Conservation (phyloP, 2,329 filamentous ascomycete genomes). For the Fusarium beomiforme region DNA sequence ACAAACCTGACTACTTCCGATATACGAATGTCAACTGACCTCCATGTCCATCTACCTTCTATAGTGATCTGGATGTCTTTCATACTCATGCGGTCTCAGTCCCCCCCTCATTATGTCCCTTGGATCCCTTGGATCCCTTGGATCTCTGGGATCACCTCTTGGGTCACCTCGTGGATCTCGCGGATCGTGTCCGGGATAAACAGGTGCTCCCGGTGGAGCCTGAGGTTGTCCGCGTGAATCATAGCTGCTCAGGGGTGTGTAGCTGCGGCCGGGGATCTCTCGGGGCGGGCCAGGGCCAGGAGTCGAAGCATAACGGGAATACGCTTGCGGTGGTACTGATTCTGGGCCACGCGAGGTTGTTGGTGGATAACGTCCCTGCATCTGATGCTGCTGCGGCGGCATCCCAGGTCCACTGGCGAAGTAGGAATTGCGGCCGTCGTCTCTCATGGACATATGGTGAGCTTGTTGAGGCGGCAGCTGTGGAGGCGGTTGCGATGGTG, state of each 20-base stretch:
- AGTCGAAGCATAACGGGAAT: slow-evolving; percentile 56
- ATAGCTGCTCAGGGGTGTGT: slow-evolving; percentile 55
- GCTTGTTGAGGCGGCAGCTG: slow-evolving; percentile 48
- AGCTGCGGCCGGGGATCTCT: slow-evolving; percentile 56
- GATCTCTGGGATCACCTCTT: slow-evolving; percentile 42
- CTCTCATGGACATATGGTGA: slow-evolving; percentile 51
- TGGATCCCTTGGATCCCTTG: slow-evolving; percentile 45
- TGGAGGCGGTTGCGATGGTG: slow-evolving; percentile 47
- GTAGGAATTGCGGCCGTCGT: slow-evolving; percentile 51
- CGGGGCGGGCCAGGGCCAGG: slow-evolving; percentile 54
- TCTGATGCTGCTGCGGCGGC: slow-evolving; percentile 46
- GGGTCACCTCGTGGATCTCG: slow-evolving; percentile 45
- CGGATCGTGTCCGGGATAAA: slow-evolving; percentile 43
- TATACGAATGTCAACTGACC: not conserved
- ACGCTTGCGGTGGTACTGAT: slow-evolving; percentile 52
- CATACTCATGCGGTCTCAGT: slow-evolving; percentile 58
- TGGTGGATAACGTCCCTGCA: slow-evolving; percentile 52
- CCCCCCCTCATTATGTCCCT: slow-evolving; percentile 55
- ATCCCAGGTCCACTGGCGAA: slow-evolving; percentile 45
- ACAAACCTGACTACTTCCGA: not conserved
- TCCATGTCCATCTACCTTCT: slow-evolving; percentile 48
- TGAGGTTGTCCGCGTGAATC: slow-evolving; percentile 52
- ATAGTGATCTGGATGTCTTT: slow-evolving; percentile 57
- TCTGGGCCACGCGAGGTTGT: slow-evolving; percentile 54
- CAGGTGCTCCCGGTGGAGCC: slow-evolving; percentile 48